Percentiles rank a stretch among this genome's conserved stretches.
Evolutionary conservation across 768 basidiomycete species (phyloP).

Genomic region (Grammothele lineata): DNA sequence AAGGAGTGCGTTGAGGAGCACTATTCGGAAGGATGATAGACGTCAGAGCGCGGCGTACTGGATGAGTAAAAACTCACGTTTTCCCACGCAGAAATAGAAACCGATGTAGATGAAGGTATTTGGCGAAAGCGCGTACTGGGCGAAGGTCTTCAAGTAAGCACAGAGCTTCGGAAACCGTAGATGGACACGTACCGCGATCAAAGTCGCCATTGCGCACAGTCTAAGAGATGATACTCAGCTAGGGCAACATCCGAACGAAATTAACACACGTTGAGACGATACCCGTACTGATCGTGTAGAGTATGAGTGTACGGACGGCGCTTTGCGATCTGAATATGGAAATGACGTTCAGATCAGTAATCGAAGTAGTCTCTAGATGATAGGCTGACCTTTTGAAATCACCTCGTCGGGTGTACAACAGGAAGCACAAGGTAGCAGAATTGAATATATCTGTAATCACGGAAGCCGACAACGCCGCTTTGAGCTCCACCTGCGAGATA

Average conservation of each 20-base stretch:
- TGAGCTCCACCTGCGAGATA: not conserved
- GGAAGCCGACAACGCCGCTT: too few relatives aligned
- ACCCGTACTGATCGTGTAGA: slow-evolving; percentile 23
- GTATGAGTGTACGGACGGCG: slow-evolving; percentile 14
- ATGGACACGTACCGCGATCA: slow-evolving; percentile 14
- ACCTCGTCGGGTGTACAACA: too few relatives aligned
- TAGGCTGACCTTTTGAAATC: too few relatives aligned
- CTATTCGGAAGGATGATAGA: not conserved
- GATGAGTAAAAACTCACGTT: not conserved
- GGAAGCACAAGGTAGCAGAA: too few relatives aligned
- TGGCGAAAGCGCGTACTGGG: not conserved
- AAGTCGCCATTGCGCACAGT: slow-evolving; percentile 15
- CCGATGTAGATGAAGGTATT: not conserved
- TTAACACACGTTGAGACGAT: slow-evolving; percentile 19
- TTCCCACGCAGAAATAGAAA: not conserved
- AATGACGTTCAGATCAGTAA: too few relatives aligned
- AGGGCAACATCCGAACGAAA: too few relatives aligned
- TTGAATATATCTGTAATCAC: not conserved
- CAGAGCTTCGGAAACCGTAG: too few relatives aligned
- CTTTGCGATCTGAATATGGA: too few relatives aligned
- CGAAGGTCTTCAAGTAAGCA: too few relatives aligned
- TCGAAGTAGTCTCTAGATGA: too few relatives aligned
- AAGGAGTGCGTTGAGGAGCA: slow-evolving; percentile 12
- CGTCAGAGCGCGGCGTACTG: not conserved
- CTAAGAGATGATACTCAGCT: slow-evolving; percentile 3